A percentile compares a stretch with the other conserved stretches of the same genome.
These are phyloP conservation scores for Fusarium xyrophilum DNA, from an alignment of 2,329 filamentous ascomycete species.

Conservation along the genomic window DNA sequence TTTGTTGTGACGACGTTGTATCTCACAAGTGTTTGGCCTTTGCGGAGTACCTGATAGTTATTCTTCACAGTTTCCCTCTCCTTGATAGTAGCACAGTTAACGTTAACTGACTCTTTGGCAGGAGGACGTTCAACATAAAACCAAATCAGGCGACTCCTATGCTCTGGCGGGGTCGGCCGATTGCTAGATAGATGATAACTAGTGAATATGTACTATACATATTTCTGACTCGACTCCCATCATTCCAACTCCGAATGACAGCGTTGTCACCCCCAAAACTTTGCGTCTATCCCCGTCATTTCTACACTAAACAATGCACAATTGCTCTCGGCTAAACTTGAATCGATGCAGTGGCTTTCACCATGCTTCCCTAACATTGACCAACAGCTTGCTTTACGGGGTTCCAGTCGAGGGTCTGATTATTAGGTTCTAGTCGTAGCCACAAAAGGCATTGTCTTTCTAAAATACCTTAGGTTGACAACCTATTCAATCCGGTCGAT, in stretches of 20 bases:
- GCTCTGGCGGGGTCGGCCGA: not conserved
- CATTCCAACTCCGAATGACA: not conserved
- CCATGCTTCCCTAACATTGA: not conserved
- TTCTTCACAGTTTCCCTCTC: not conserved
- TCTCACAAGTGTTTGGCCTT: too few relatives aligned
- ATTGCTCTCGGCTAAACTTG: not conserved
- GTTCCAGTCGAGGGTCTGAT: not conserved
- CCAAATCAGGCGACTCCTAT: not conserved
- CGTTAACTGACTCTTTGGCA: not conserved
- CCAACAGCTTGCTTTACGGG: not conserved
- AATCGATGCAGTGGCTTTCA: not conserved
- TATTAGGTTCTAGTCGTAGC: not conserved
- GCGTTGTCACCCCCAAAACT: not conserved
- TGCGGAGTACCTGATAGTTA: not conserved
- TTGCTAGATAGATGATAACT: not conserved
- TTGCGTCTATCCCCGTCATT: not conserved
- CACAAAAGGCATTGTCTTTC: not conserved
- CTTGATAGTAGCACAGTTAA: not conserved
- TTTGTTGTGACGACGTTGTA: not conserved
- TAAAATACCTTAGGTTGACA: not conserved
- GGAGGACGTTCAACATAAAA: not conserved
- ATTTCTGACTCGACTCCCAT: not conserved
- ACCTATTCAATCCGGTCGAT: not conserved
- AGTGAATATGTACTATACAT: not conserved
- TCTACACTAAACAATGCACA: not conserved